Conservation (phyloP, 768 basidiomycete species). For the Boletus coccyginus region DNA sequence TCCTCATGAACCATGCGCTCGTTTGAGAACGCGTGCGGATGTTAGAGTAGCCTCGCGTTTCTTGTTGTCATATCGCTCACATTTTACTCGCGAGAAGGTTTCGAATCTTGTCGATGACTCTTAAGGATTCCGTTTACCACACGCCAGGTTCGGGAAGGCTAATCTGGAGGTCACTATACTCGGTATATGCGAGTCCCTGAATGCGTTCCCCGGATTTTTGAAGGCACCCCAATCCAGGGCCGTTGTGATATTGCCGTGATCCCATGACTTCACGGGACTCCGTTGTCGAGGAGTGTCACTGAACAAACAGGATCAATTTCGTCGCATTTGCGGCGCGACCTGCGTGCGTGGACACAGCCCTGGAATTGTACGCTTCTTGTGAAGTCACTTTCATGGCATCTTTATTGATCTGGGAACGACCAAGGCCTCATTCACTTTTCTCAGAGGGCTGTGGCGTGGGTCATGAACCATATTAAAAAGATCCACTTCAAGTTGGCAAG, state of each 20-base stretch:
- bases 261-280: not conserved
- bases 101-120: not conserved
- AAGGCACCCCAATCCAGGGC: not conserved
- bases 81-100: not conserved
- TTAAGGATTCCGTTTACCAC: not conserved
- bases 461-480: not conserved
- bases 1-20: constrained; percentile 5
- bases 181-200: not conserved
- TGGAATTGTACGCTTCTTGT: not conserved
- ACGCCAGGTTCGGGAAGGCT: not conserved
- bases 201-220: not conserved
- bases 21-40: constrained; percentile 13
- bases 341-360: not conserved
- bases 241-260: not conserved
- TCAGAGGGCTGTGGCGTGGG: not conserved
- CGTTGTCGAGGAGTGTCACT: not conserved
- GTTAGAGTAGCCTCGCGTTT: constrained; percentile 16
- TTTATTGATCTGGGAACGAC: constrained; percentile 5
- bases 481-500: not conserved
- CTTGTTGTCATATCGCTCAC: constrained; percentile 8
- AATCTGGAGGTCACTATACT: not conserved
- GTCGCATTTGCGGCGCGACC: not conserved
- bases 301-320: not conserved
- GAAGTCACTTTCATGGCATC: not conserved
- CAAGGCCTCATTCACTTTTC: constrained; percentile 1